Conservation (phyloP, 352 stramenopile genomes). For the Lagenidium giganteum region DNA sequence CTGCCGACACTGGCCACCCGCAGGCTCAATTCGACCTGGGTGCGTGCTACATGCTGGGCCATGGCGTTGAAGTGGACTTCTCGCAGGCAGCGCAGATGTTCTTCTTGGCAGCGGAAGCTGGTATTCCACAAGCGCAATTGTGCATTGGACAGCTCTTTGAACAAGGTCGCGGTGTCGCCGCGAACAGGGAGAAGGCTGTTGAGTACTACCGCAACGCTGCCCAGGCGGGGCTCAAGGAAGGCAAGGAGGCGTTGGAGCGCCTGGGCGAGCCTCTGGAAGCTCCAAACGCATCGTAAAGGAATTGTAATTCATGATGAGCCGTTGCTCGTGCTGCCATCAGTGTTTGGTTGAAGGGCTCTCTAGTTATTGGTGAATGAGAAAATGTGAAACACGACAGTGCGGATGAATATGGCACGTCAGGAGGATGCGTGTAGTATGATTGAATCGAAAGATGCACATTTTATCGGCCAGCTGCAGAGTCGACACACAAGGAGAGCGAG, state of each 20-base stretch:
- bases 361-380: too few species aligned
- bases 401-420: too few species aligned
- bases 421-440: too few species aligned
- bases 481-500: too few species aligned
- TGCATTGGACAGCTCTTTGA: slow-evolving; percentile 80
- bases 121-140: slow-evolving; percentile 58
- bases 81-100: slow-evolving; percentile 56
- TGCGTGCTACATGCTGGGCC: slow-evolving; percentile 77
- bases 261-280: slow-evolving; percentile 36
- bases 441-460: too few species aligned
- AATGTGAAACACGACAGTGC: too few species aligned
- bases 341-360: too few species aligned
- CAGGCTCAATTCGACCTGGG: slow-evolving; percentile 74
- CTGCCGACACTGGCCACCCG: slow-evolving; percentile 52
- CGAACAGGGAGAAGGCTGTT: slow-evolving; percentile 53
- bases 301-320: too few species aligned
- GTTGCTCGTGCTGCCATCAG: too few species aligned
- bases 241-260: slow-evolving; percentile 40
- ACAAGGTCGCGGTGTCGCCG: slow-evolving; percentile 35
- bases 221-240: slow-evolving; percentile 45
- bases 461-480: too few species aligned
- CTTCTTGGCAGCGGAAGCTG: slow-evolving; percentile 66
- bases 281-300: too few species aligned
- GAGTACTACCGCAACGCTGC: slow-evolving; percentile 74
- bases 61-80: slow-evolving; percentile 44